A percentile compares a stretch with the other conserved stretches of the same genome.
Evolutionary conservation across 2,329 filamentous ascomycete genomes (phyloP).

Genomic region (Ceratocystis diversiconidia): DNA sequence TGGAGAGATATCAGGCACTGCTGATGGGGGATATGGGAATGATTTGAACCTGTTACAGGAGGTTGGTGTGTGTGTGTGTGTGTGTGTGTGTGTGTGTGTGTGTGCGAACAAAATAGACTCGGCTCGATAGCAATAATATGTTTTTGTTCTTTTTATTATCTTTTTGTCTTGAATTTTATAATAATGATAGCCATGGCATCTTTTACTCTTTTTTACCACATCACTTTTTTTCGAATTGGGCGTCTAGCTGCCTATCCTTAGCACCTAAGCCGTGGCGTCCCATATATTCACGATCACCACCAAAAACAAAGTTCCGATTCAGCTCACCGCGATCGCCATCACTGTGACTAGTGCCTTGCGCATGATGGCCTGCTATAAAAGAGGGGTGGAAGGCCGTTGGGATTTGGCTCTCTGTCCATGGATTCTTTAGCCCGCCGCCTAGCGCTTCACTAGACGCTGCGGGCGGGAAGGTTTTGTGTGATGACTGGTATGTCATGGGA

Average conservation of each 20-base stretch:
- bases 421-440: not conserved
- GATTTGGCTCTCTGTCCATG: not conserved
- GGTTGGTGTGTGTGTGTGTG: not conserved
- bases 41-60: not conserved
- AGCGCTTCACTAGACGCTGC: not conserved
- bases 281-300: not conserved
- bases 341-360: too few relatives aligned
- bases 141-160: not conserved
- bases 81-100: not conserved
- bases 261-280: not conserved
- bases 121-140: not conserved
- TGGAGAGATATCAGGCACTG: slow-evolving; percentile 65
- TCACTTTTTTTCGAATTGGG: not conserved
- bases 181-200: not conserved
- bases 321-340: not conserved
- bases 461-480: not conserved
- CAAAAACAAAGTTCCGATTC: not conserved
- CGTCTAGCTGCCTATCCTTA: not conserved
- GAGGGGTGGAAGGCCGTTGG: too few relatives aligned
- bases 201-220: not conserved
- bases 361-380: too few relatives aligned
- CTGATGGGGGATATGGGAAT: slow-evolving; percentile 50
- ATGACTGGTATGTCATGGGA: not conserved
- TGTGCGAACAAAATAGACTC: not conserved
- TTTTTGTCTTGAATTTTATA: not conserved